These are phyloP conservation scores for Fusarium incarnatum DNA, from an alignment of 2,329 filamentous ascomycete species.

Conservation along the genomic window DNA sequence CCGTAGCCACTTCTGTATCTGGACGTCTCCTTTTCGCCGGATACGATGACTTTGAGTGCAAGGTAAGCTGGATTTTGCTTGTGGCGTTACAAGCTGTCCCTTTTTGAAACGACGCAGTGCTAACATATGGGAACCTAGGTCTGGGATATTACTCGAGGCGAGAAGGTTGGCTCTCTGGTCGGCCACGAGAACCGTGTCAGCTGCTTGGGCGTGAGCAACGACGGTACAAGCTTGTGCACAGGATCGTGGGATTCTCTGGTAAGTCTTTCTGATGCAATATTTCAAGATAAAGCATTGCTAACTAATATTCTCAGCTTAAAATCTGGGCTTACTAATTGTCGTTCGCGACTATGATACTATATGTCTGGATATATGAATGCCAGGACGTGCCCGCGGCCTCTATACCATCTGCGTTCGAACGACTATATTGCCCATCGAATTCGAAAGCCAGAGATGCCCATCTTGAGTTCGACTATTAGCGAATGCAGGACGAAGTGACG, in stretches of 20 bases:
- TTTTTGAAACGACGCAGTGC: background rate
- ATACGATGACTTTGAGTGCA: constrained; percentile 99
- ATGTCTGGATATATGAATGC: constrained; percentile 48
- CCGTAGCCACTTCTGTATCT: constrained; percentile 96
- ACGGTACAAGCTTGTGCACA: constrained; percentile 98
- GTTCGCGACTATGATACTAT: constrained; percentile 43
- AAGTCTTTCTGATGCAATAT: constrained; percentile 56
- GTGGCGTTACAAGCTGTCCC: background rate
- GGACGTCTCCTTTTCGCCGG: constrained; percentile 94
- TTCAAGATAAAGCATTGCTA: constrained; percentile 4
- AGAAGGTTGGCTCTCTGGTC: constrained; percentile 95
- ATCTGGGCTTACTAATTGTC: constrained; percentile 81
- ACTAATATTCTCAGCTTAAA: constrained; percentile 73
- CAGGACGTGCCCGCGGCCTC: constrained; percentile 44
- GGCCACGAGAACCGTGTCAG: constrained; percentile 99
- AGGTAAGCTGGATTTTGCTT: constrained; percentile 69
- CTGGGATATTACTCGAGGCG: constrained; percentile 96
- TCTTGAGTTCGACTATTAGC: constrained; percentile 52
- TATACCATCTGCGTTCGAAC: constrained; percentile 49
- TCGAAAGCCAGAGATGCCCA: constrained; percentile 48
- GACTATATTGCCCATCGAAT: constrained; percentile 48
- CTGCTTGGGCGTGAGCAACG: constrained; percentile 98
- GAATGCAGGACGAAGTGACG: constrained; percentile 57
- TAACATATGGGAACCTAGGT: constrained; percentile 69
- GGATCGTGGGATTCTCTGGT: constrained; percentile 99